These are phyloP conservation scores for Wallacemonas sp. DNA, from an alignment of 208 protist genomes.

Conservation along the genomic window DNA sequence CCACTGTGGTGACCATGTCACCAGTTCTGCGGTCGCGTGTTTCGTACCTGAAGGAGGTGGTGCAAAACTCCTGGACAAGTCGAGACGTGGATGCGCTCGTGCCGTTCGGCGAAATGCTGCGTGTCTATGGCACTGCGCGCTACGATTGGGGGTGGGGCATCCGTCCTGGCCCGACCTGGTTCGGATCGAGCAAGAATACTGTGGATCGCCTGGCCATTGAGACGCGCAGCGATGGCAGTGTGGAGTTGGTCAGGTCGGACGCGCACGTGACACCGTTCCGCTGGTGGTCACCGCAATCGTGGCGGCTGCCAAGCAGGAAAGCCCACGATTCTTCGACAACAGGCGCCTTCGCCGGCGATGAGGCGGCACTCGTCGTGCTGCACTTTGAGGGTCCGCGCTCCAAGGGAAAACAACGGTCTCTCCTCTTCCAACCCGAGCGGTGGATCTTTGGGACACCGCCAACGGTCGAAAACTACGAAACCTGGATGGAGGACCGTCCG, in stretches of 20 bases:
- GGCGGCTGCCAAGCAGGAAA: no score
- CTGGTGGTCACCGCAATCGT: background rate
- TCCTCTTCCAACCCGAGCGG: constrained; percentile 71
- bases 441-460: constrained; percentile 71
- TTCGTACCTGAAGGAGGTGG: constrained; percentile 54
- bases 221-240: background rate
- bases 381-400: constrained; percentile 84
- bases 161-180: constrained; percentile 65
- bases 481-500: constrained; percentile 66
- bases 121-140: constrained; percentile 70
- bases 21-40: constrained; percentile 68
- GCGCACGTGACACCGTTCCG: background rate
- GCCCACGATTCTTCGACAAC: background rate
- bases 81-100: constrained; percentile 76
- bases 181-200: constrained; percentile 51
- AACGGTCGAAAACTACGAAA: constrained; percentile 60
- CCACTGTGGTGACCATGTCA: constrained; percentile 74
- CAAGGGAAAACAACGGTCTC: constrained; percentile 59
- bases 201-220: background rate
- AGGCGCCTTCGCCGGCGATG: background rate
- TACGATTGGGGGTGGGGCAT: constrained; percentile 89
- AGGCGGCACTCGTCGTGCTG: constrained; percentile 78
- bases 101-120: constrained; percentile 58
- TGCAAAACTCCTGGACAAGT: constrained; percentile 75
- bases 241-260: background rate